These are phyloP conservation scores for Stephania cephalantha DNA, from an alignment of 164 flowering plant species.

Conservation along the genomic window DNA sequence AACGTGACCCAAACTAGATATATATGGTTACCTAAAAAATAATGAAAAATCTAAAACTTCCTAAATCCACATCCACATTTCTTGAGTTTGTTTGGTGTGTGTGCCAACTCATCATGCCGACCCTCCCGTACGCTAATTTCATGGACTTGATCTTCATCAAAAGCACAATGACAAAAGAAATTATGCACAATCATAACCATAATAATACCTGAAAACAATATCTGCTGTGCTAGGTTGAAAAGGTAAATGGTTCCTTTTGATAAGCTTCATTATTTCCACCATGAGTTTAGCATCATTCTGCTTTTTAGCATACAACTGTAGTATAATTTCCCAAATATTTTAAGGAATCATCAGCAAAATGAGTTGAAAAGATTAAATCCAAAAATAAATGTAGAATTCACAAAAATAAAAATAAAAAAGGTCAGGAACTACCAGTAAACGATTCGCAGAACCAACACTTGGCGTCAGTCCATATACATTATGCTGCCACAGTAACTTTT, in stretches of 20 bases:
- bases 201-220: constrained; percentile 73
- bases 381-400: background rate
- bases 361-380: background rate
- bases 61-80: too few relatives aligned
- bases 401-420: background rate
- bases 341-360: background rate
- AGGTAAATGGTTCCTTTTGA: constrained; percentile 64
- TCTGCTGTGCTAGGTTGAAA: constrained; percentile 92
- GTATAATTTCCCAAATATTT: constrained; percentile 10
- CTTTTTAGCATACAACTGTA: constrained; percentile 71
- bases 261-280: constrained; percentile 61
- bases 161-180: background rate
- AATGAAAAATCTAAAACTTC: too few relatives aligned
- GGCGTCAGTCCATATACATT: constrained; percentile 82
- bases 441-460: constrained; percentile 61
- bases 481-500: constrained; percentile 67
- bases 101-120: too few relatives aligned
- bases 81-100: too few relatives aligned
- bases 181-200: background rate
- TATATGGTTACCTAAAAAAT: too few relatives aligned
- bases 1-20: too few relatives aligned
- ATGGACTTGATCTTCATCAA: too few relatives aligned
- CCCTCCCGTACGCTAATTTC: too few relatives aligned
- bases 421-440: constrained; percentile 52
- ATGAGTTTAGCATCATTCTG: constrained; percentile 63